Evolutionary conservation across 2,329 filamentous ascomycete species (phyloP), one percentile per base, ranked within the genome.

Genomic region (Cercospora janseana): DNA sequence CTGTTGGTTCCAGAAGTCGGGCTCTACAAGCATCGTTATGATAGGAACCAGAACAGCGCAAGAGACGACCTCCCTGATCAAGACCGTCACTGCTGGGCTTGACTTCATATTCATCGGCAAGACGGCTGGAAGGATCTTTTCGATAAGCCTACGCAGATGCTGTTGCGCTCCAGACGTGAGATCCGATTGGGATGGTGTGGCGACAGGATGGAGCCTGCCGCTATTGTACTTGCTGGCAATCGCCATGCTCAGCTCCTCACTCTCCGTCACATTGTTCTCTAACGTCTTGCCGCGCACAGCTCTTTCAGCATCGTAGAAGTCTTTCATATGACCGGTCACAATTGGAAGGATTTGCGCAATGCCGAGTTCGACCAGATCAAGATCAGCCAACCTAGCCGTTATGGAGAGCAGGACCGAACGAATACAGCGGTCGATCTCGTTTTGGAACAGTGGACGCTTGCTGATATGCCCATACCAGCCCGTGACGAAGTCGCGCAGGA

Each of bases 1-100:
- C 52, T 95, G 71, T 68, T 96, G 91, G 63, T 98, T 97, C 92
- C 92, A 98, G 6, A 87, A 95, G 72, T 98, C 94, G 1, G 94
- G 91, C 60, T 98, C 92, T 4, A 88, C 82, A 13, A 98, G 74
- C 55, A 90, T 75, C 61, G 86, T 83, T 65, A 96, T 78, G 16
- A 94, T 74, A 0, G 93, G 93, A 32, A 83, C 84, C 28, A 98
- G 74, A 29, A 98, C 85, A n/a, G 89, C 88, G 69, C 93, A 96
- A 16, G 89, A 79, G n/a, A 96, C 82, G 54, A 98, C 85, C 72
- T 98, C 94, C 60, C 87, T 84, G 52, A 96, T 79, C 46, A 98
- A 75, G 27, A 85, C 86, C 24, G 81, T 82, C 6, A 96, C 91
- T 32, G 88, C 82, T 54, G 88, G 80, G 66, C 93, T 96, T 24